phyloP scores from a whole-genome alignment of 805 yeast genomes.

The Wickerhamiella azymoides region DNA sequence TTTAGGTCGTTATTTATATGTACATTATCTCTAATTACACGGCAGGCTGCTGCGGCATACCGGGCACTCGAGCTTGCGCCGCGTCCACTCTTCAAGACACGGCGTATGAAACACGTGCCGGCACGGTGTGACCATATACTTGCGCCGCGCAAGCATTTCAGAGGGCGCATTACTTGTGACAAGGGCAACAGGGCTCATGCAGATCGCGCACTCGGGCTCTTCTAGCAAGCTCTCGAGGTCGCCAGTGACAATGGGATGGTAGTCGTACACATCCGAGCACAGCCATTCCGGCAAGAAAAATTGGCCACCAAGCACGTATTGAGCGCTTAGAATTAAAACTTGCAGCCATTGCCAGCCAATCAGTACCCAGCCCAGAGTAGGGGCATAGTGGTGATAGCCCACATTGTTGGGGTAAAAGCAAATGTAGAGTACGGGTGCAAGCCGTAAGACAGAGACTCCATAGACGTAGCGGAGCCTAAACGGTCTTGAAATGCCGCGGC shows the following conservation, averaged over 20 bases:
- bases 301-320: constrained; percentile 60
- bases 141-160: constrained; percentile 22
- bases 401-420: constrained; percentile 39
- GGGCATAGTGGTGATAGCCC: constrained; percentile 55
- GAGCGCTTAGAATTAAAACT: constrained; percentile 42
- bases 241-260: constrained; percentile 52
- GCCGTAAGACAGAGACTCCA: constrained; percentile 49
- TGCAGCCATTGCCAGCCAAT: constrained; percentile 49
- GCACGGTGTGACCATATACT: constrained; percentile 64
- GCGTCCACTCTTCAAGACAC: constrained; percentile 92
- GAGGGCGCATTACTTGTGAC: constrained; percentile 11
- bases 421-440: constrained; percentile 53
- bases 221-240: constrained; percentile 41
- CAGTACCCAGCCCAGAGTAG: constrained; percentile 33
- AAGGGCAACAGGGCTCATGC: constrained; percentile 67
- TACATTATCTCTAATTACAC: constrained; percentile 29
- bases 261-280: constrained; percentile 59
- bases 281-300: constrained; percentile 65
- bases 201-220: constrained; percentile 51
- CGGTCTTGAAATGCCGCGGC: constrained; percentile 46
- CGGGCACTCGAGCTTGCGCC: constrained; percentile 83
- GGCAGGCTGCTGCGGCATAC: constrained; percentile 80
- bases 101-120: constrained; percentile 76
- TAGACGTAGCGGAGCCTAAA: constrained; percentile 65
- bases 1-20: not conserved